Base-by-base conservation (phyloP, 177 flowering plant species). In the Telopea speciosissima region DNA sequence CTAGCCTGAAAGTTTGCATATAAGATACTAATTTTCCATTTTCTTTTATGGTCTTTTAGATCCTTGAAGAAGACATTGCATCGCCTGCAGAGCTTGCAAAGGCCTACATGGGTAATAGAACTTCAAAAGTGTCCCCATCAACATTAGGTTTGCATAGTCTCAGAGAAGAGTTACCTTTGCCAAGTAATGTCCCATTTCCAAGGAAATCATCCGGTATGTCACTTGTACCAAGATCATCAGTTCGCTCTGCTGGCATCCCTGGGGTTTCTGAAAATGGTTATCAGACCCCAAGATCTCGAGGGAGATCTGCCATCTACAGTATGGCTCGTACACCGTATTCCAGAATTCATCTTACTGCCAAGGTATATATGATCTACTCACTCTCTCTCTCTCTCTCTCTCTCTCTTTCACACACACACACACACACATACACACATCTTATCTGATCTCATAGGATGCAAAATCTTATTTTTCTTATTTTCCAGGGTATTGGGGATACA, bases 21-120 rank as follows among this genome's bases (percentile, higher is more conserved):
- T 49, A 49, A 49, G 63, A 5, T 56, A 31, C 62, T 65, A 5
- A 16, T 12, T 42, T 36, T 31, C 9, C 31, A n/a, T 24, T 31
- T 75, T 61, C 49, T 42, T 58, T 52, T 36, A 24, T 31, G 49
- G 28, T 75, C 58, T 76, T 11, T 62, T 79, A 91, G 98, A 85
- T 77, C 65, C 67, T 74, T 70, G 87, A 83, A 67, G 92, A 86
- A 56, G 87, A 83, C 65, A 70, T 81, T 84, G 89, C 87, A 69
- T 85, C 98, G 62, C 95, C 97, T 14, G 82, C 91, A 26, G 92
- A 91, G 73, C 87, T 96, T 77, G 99, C 99, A 78, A 93, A 91
- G 83, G 94, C 92, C 36, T 93, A 88, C 81, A 96, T 93, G 98
- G 91, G 88, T 10, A 73, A 79, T 67, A 84, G 86, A 82, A 79